A percentile compares a stretch with the other conserved stretches of the same genome.
phyloP scores from a whole-genome alignment of 2,329 filamentous ascomycete genomes.

The Lithohypha guttulata region DNA sequence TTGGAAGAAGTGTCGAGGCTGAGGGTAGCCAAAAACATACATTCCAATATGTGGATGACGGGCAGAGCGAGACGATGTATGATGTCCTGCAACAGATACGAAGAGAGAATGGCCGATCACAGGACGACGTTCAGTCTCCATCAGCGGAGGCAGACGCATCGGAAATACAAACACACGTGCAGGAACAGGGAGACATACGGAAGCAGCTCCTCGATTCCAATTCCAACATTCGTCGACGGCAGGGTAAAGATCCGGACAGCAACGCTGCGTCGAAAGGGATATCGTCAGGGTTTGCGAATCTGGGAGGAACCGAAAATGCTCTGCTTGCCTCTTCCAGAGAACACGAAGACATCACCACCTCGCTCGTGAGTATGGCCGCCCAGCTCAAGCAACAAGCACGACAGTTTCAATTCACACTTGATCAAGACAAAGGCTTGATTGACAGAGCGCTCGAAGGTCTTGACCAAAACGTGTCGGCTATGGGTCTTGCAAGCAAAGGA shows the following conservation, averaged over 20 bases:
- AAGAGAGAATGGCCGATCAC: neutral
- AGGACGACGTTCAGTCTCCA: constrained; percentile 8
- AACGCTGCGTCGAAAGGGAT: constrained; percentile 15
- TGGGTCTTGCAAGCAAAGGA: constrained; percentile 63
- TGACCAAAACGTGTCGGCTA: constrained; percentile 62
- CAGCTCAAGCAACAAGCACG: constrained; percentile 25
- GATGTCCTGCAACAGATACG: constrained; percentile 14
- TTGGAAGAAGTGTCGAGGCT: constrained; percentile 17
- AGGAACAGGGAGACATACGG: constrained; percentile 9
- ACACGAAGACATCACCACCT: constrained; percentile 71
- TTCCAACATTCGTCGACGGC: constrained; percentile 16
- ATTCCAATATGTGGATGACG: constrained; percentile 11
- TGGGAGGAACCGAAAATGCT: constrained; percentile 52
- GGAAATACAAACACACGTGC: neutral
- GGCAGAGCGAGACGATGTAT: constrained; percentile 16
- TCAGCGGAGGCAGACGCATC: constrained; percentile 4
- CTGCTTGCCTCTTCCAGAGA: constrained; percentile 68
- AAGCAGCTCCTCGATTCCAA: constrained; percentile 15
- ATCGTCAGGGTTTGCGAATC: constrained; percentile 24
- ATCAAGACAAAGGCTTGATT: constrained; percentile 55
- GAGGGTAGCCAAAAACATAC: constrained; percentile 9
- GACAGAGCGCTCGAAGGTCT: constrained; percentile 62
- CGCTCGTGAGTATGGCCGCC: constrained; percentile 68
- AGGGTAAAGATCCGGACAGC: constrained; percentile 5
- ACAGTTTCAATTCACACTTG: constrained; percentile 18